These are phyloP conservation scores for Komagataella mondaviorum DNA, from an alignment of 805 yeast genomes.

Conservation along the genomic window DNA sequence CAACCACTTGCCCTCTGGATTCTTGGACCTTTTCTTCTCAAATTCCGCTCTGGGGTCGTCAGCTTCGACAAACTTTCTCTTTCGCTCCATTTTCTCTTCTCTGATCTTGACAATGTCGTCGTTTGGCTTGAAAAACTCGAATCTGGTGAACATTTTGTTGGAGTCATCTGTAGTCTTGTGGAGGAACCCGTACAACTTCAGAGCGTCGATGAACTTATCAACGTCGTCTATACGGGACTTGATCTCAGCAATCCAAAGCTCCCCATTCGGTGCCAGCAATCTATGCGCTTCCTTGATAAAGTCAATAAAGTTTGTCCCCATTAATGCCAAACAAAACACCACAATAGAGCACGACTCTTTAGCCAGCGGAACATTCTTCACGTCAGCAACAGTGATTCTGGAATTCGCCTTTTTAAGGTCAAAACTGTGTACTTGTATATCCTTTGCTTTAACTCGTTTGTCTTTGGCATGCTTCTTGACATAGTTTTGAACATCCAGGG, in stretches of 20 bases:
- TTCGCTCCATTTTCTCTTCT: conserved; percentile 46
- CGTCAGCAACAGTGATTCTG: conserved; percentile 92
- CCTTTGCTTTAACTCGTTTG: conserved; percentile 12
- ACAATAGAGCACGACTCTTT: conserved; percentile 76
- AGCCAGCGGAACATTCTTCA: conserved; percentile 73
- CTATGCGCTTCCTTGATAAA: conserved; percentile 85
- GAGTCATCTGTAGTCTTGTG: conserved; percentile 77
- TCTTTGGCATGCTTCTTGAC: conserved; percentile 24
- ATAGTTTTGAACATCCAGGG: conserved; percentile 39
- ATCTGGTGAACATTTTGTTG: conserved; percentile 89
- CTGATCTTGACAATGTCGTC: conserved; percentile 51
- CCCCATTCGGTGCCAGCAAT: conserved; percentile 80
- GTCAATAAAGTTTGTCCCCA: conserved; percentile 96
- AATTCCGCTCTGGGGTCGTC: conserved; percentile 51
- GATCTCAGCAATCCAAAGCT: conserved; percentile 95
- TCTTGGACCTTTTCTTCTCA: conserved; percentile 34
- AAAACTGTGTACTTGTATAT: conserved; percentile 69
- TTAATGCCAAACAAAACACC: conserved; percentile 85
- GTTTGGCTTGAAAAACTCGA: conserved; percentile 86
- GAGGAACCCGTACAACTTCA: conserved; percentile 72
- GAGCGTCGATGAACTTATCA: conserved; percentile 63
- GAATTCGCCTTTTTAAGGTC: conserved; percentile 85
- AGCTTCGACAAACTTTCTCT: conserved; percentile 55
- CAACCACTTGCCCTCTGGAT: conserved; percentile 77
- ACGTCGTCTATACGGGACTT: conserved; percentile 78